Evolutionary conservation across 2,329 filamentous ascomycete species (phyloP).

Genomic region (Neonectria hederae): DNA sequence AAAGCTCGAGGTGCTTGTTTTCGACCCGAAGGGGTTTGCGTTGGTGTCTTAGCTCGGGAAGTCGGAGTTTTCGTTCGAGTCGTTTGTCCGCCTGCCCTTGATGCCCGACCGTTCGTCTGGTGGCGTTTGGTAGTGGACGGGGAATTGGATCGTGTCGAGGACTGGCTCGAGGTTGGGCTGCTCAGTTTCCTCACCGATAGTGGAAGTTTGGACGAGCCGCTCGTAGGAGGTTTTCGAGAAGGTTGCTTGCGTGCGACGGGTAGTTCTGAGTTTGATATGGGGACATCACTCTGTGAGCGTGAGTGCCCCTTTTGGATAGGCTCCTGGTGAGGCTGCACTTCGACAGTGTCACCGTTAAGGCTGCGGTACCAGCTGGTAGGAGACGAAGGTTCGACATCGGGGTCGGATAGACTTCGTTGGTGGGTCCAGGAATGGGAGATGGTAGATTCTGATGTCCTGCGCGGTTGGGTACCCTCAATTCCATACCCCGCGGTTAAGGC

Average conservation of each 20-base stretch:
- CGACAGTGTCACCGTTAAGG: slow-evolving; percentile 40
- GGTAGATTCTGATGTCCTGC: slow-evolving; percentile 78
- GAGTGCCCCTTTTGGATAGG: slow-evolving; percentile 48
- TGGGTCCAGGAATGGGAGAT: slow-evolving; percentile 62
- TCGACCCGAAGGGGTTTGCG: slow-evolving; percentile 46
- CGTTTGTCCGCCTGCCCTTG: slow-evolving; percentile 50
- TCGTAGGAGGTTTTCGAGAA: slow-evolving; percentile 35
- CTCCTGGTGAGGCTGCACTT: slow-evolving; percentile 33
- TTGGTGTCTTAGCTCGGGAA: slow-evolving; percentile 56
- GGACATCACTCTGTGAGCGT: slow-evolving; percentile 70
- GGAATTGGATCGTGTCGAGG: slow-evolving; percentile 66
- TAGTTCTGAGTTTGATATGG: slow-evolving; percentile 48
- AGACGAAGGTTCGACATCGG: slow-evolving; percentile 68
- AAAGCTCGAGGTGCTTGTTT: slow-evolving; percentile 54
- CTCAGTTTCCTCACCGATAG: slow-evolving; percentile 57
- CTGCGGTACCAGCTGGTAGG: slow-evolving; percentile 73
- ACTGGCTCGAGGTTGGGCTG: slow-evolving; percentile 58
- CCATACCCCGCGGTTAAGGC: slow-evolving; percentile 66
- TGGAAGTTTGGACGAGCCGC: slow-evolving; percentile 55
- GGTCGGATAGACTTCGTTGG: slow-evolving; percentile 65
- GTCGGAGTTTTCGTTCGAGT: slow-evolving; percentile 53
- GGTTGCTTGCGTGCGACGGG: slow-evolving; percentile 47
- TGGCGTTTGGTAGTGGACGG: slow-evolving; percentile 58
- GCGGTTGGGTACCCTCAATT: slow-evolving; percentile 61
- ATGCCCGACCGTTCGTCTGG: slow-evolving; percentile 53